Percentiles rank a stretch among this genome's conserved stretches.
These are phyloP conservation scores for Cucurbita moschata DNA, from an alignment of 306 rosid species.

Conservation along the genomic window DNA sequence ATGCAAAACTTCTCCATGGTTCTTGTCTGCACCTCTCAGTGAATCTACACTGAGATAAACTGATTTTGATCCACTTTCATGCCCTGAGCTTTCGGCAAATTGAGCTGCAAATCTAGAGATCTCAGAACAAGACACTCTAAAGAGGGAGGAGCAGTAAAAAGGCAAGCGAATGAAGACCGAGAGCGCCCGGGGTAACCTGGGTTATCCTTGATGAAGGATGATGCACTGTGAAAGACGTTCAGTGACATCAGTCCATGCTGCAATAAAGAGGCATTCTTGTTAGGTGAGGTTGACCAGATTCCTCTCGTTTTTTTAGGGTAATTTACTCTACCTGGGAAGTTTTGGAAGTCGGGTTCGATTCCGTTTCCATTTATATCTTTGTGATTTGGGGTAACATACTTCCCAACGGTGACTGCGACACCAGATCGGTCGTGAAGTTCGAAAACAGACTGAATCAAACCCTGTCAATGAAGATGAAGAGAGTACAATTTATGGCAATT, in stretches of 20 bases:
- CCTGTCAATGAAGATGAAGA: slow-evolving; percentile 28
- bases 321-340: slow-evolving; percentile 54
- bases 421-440: slow-evolving; percentile 93
- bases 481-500: background rate
- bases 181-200: slow-evolving; percentile 6
- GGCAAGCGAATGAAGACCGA: background rate
- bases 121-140: background rate
- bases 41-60: slow-evolving; percentile 1
- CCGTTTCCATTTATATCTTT: slow-evolving; percentile 89
- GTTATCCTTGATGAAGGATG: slow-evolving; percentile 35
- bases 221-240: slow-evolving; percentile 51
- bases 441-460: slow-evolving; percentile 88
- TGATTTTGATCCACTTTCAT: background rate
- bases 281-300: slow-evolving; percentile 3
- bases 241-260: slow-evolving; percentile 70
- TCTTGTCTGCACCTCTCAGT: background rate
- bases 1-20: slow-evolving; percentile 7
- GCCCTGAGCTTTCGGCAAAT: background rate
- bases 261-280: slow-evolving; percentile 11
- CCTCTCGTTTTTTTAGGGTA: background rate
- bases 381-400: slow-evolving; percentile 83
- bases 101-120: background rate
- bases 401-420: slow-evolving; percentile 85
- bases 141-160: background rate
- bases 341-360: slow-evolving; percentile 75